Conservation (phyloP, 129 eudicot genomes). For the Gnaphalium uliginosum region DNA sequence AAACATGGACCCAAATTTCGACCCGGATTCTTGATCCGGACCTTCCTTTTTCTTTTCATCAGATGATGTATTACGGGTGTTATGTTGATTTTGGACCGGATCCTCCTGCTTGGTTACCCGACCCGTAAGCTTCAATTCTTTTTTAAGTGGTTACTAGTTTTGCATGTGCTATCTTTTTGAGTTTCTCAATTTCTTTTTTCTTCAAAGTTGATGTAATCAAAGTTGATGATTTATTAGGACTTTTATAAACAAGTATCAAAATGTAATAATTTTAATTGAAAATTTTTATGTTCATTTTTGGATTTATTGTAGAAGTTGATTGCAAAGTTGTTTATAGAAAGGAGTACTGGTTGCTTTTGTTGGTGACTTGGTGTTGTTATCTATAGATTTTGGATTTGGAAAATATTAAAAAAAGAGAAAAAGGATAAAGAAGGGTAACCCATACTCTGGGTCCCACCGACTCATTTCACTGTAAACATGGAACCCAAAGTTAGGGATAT, state of each 20-base stretch:
- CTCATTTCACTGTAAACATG: too few species aligned
- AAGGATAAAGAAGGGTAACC: too few species aligned
- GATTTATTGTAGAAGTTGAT: neutral
- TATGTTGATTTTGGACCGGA: slow-evolving; percentile 71
- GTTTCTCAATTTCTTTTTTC: neutral
- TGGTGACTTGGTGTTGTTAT: too few species aligned
- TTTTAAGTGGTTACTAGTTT: too few species aligned
- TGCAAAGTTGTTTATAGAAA: neutral
- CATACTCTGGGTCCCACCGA: too few species aligned
- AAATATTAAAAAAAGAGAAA: too few species aligned
- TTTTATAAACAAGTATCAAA: too few species aligned
- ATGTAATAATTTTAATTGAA: too few species aligned
- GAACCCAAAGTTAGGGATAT: too few species aligned
- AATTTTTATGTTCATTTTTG: neutral
- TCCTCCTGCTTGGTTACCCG: slow-evolving; percentile 92
- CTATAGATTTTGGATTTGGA: too few species aligned
- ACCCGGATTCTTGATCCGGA: slow-evolving; percentile 59
- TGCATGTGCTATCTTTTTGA: neutral
- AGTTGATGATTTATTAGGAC: neutral
- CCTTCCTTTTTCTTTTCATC: slow-evolving; percentile 74
- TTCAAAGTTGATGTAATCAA: neutral
- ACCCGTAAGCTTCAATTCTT: slow-evolving; percentile 46
- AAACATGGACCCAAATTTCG: slow-evolving; percentile 62
- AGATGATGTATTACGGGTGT: slow-evolving; percentile 90
- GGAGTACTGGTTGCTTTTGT: too few species aligned